Conservation (phyloP, 345 rosid species). For the Eucalyptus albens region DNA sequence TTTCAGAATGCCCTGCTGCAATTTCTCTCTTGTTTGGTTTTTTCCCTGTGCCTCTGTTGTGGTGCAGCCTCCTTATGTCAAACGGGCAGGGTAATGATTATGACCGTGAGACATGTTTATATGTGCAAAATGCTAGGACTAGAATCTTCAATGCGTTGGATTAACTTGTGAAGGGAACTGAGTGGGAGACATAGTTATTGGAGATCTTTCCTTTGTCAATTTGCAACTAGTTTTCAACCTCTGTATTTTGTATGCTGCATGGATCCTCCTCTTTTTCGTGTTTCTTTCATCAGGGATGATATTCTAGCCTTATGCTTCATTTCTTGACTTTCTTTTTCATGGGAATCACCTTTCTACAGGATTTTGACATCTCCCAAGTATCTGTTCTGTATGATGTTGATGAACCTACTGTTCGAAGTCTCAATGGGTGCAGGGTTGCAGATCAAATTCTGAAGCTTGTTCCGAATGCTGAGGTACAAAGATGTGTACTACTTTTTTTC, state of each 20-base stretch:
- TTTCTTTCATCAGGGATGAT: neutral
- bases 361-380: constrained; percentile 67
- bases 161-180: neutral
- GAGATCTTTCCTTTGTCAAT: neutral
- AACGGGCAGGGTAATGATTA: neutral
- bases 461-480: constrained; percentile 73
- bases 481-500: neutral
- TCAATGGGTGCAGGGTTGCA: constrained; percentile 97
- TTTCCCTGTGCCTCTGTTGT: neutral
- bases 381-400: constrained; percentile 66
- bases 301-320: neutral
- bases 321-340: neutral
- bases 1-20: neutral
- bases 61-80: neutral
- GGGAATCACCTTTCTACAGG: constrained; percentile 28
- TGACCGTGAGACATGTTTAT: neutral
- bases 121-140: neutral
- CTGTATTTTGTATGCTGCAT: neutral
- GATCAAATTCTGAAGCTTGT: constrained; percentile 91
- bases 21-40: neutral
- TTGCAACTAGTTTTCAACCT: neutral
- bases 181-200: neutral
- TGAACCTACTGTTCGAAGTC: constrained; percentile 91
- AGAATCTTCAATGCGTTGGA: neutral
- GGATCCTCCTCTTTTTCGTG: neutral